phyloP scores from a whole-genome alignment of 192 early-diverging fungal genomes.

The Gigaspora rosea region DNA sequence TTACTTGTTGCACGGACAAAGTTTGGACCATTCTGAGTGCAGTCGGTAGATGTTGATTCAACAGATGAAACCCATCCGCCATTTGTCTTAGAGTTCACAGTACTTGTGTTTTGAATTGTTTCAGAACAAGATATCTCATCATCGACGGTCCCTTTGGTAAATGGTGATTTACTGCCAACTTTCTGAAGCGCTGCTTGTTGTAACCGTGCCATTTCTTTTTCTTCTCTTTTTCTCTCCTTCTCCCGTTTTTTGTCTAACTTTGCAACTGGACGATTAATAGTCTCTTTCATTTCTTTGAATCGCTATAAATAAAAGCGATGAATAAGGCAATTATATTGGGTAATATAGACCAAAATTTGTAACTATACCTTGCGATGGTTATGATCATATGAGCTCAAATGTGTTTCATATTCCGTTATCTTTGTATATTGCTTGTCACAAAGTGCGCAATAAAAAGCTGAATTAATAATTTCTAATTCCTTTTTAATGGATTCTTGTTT shows the following conservation, averaged over 20 bases:
- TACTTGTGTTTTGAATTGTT: background rate
- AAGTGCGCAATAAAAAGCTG: conserved; percentile 75
- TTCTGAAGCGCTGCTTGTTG: conserved; percentile 65
- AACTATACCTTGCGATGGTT: conserved; percentile 69
- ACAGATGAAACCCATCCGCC: too few relatives aligned
- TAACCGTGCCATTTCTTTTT: conserved; percentile 63
- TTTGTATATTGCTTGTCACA: conserved; percentile 83
- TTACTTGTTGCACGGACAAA: conserved; percentile 17
- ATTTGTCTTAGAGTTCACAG: background rate
- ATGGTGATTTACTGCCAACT: conserved; percentile 30
- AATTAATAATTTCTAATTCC: conserved; percentile 61
- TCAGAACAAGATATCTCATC: background rate
- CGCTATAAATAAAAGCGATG: conserved; percentile 43
- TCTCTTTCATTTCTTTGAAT: conserved; percentile 79
- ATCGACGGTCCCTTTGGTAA: background rate
- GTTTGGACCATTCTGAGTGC: background rate
- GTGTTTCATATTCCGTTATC: conserved; percentile 74
- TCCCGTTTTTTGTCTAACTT: conserved; percentile 54
- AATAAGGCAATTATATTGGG: background rate
- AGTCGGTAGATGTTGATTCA: background rate
- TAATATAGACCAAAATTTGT: background rate
- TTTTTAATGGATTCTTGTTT: conserved; percentile 54
- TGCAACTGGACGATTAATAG: conserved; percentile 36
- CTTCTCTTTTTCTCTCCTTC: conserved; percentile 67
- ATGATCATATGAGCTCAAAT: conserved; percentile 78